Base-by-base conservation (phyloP, 2,329 filamentous ascomycete species). In the Colletotrichum somersetense region DNA sequence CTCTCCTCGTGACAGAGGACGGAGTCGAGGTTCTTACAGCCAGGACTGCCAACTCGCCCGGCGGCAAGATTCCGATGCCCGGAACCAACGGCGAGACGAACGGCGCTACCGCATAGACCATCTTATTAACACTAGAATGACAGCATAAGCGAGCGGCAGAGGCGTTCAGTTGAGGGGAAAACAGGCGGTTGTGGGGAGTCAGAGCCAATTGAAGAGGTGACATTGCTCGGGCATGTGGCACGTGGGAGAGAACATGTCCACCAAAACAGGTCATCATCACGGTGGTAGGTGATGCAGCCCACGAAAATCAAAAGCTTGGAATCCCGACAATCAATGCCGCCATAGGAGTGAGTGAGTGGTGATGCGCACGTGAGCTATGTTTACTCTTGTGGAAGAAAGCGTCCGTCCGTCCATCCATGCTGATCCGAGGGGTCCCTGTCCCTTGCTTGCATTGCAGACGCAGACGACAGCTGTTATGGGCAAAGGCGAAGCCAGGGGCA, bases 21-120 rank as follows among this genome's bases (percentile, higher is more conserved):
- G 94, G 94, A 1, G 92, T 95, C 8, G 94, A 97, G 82, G 86
- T 97, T 56, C 81, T 97, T 76, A 97, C 94, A 0, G 94, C 93
- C 53, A 88, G 93, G 76, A 83, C 89, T 55, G 85, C 89, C 58
- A 88, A 92, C 78, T 96, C 93, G 33, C 94, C 94, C 1, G 94
- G 94, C 72, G 94, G 94, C 1, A 86, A 91, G 5, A 83, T 93
- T 18, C 83, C 89, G 5, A 89, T 92, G 83, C 89, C 89, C 48
- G 78, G 74, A 18, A 56, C 61, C n/a, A 71, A 55, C n/a, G 61
- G 57, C 46, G 72, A 67, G 40, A 42, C 68, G 38, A 74, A 73
- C 44, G 73, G 71, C 35, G 58, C 67, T 55, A 59, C 61, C 42
- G 71, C 70, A 72, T 72, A 56, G 64, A 52, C 26, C 16, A 7